Percentiles rank a stretch among this genome's conserved stretches.
Conservation (phyloP, 176 grass and related monocot genomes). For the Alloteropsis semialata region DNA sequence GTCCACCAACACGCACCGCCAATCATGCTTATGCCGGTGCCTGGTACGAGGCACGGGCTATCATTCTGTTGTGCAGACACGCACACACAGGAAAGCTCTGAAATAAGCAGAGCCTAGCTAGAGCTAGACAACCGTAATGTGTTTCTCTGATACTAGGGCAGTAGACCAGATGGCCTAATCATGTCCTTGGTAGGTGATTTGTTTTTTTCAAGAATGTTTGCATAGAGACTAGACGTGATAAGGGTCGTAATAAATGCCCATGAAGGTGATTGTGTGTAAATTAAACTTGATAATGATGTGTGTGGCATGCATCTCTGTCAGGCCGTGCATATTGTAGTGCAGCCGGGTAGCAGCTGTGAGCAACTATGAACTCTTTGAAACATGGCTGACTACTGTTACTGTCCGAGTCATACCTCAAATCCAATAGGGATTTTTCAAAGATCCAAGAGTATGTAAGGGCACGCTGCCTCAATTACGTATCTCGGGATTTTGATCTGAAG, state of each 20-base stretch:
- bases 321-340: neutral
- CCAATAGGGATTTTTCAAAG: neutral
- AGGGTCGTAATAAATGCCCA: neutral
- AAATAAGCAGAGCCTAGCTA: slow-evolving; percentile 10
- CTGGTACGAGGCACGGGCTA: neutral
- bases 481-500: neutral
- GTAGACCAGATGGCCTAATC: neutral
- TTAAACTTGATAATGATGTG: neutral
- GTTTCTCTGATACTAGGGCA: neutral
- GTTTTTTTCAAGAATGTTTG: neutral
- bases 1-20: neutral
- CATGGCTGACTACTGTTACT: neutral
- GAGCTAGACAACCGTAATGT: neutral
- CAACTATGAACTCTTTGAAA: neutral
- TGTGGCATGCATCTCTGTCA: neutral
- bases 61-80: slow-evolving; percentile 4
- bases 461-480: neutral
- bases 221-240: neutral
- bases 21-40: neutral
- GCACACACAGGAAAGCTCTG: neutral
- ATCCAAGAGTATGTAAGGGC: neutral
- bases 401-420: neutral
- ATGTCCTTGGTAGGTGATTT: neutral
- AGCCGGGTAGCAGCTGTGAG: neutral
- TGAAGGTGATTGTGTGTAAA: neutral